phyloP scores from a whole-genome alignment of 352 stramenopile species.

The Peronospora tabacina region DNA sequence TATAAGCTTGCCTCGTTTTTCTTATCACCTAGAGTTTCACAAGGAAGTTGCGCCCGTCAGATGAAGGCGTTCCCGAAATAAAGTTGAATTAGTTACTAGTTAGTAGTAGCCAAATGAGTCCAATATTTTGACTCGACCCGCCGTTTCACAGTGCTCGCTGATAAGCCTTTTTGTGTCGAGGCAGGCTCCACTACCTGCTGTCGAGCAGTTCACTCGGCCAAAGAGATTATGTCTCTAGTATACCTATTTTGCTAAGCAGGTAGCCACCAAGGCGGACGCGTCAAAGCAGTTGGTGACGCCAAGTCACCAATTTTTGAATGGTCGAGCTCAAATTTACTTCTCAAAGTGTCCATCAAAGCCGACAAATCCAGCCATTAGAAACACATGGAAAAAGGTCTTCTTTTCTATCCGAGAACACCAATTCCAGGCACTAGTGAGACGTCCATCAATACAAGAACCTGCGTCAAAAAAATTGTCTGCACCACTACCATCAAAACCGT shows the following conservation, averaged over 20 bases:
- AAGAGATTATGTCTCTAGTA: slow-evolving; percentile 8
- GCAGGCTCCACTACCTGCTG: background rate
- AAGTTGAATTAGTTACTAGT: slow-evolving; percentile 26
- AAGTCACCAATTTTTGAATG: slow-evolving; percentile 21
- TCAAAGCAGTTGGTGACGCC: slow-evolving; percentile 13
- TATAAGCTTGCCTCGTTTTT: slow-evolving; percentile 13
- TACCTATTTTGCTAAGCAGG: slow-evolving; percentile 1
- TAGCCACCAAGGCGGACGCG: slow-evolving; percentile 5
- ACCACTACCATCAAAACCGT: slow-evolving; percentile 89
- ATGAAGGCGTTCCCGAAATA: slow-evolving; percentile 7
- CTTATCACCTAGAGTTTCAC: slow-evolving; percentile 8
- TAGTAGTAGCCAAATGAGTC: slow-evolving; percentile 28
- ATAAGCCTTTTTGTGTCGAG: background rate
- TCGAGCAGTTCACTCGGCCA: slow-evolving; percentile 1
- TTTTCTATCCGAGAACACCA: slow-evolving; percentile 89
- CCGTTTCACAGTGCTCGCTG: background rate
- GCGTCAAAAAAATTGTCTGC: slow-evolving; percentile 84
- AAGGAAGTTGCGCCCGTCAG: slow-evolving; percentile 5
- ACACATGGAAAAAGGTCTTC: slow-evolving; percentile 88
- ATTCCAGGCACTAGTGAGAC: slow-evolving; percentile 89
- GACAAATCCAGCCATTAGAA: slow-evolving; percentile 88
- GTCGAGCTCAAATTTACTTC: slow-evolving; percentile 36
- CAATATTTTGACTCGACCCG: slow-evolving; percentile 4
- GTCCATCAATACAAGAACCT: slow-evolving; percentile 87
- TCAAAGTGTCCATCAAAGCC: slow-evolving; percentile 91